phyloP scores from a whole-genome alignment of 2,329 filamentous ascomycete species.

The Dactylonectria macrodidyma region DNA sequence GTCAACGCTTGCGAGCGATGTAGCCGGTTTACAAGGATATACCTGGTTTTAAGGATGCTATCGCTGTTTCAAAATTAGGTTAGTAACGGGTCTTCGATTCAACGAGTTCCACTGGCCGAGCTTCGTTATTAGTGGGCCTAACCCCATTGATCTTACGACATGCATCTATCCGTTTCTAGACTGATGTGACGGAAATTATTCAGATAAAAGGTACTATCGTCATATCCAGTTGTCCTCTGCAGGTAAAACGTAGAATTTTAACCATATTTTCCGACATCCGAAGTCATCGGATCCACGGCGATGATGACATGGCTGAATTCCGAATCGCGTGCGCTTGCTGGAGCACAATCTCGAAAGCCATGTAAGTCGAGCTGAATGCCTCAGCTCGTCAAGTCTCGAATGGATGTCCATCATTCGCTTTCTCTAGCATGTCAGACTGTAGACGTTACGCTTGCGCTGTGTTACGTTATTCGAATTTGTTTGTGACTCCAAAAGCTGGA shows the following conservation, averaged over 20 bases:
- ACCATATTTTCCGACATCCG: slow-evolving; percentile 1
- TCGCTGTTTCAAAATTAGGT: neutral
- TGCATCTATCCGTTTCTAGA: neutral
- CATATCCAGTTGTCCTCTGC: neutral
- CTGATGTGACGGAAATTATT: neutral
- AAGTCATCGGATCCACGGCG: too few relatives aligned
- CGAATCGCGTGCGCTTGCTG: neutral
- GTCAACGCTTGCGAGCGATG: neutral
- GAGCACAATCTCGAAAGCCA: neutral
- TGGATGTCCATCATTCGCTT: neutral
- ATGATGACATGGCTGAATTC: neutral
- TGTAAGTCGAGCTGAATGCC: neutral
- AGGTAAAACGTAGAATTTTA: neutral
- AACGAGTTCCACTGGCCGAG: neutral
- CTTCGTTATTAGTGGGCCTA: neutral
- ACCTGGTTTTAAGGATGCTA: neutral
- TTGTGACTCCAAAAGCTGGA: neutral
- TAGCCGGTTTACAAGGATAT: neutral
- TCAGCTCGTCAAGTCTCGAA: neutral
- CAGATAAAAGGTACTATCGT: neutral
- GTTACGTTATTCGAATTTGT: neutral
- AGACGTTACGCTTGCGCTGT: neutral
- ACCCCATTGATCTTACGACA: neutral
- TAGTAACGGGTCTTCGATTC: neutral
- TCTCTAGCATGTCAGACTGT: neutral